Evolutionary conservation across 371 early-diverging fungal species (phyloP), one percentile per base, ranked within the genome.

Genomic region (Gilbertella persicaria): DNA sequence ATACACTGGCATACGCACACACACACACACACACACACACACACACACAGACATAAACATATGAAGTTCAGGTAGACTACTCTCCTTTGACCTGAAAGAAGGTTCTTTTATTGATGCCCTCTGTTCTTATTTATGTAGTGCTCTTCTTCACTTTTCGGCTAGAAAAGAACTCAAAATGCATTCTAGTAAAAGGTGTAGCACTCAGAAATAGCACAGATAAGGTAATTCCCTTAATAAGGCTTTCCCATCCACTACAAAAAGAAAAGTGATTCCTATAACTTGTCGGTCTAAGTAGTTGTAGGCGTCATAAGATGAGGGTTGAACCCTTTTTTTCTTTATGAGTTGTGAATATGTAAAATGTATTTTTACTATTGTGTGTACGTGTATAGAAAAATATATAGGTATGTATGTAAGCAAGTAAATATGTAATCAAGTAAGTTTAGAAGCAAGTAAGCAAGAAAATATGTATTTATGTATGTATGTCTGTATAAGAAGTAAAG

Each of bases 181-280:
- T 51, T 51, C 42, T 33, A 51, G 51, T 8, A 51, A 51, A 51
- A 51, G 51, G 51, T 42, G 51, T 51, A 42, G 35, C 51, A 42
- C 51, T 51, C 17, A 42, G 44, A 33, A 52, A 52, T 52, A 51
- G 41, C 30, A 41, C 28, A 14, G 30, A 51, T 48, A 50, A 49
- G 49, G 13, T 28, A 39, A 39, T 49, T 5, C 49, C 21, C 51
- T 51, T 51, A 51, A 42, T 51, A 51, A 52, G 21, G 43, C 45
- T 44, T 52, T 36, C 37, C 44, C 44, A 44, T 44, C 36, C 37
- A 44, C 24, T 52, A 43, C 43, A 52, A 44, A 52, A 52, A 52
- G 45, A 52, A 52, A 52, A 20, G 25, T 25, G 37, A 24, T 37
- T n/a, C 49, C 49, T 48, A 38, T 36, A 52, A 43, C 33, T 52